These are phyloP conservation scores for Hymenotorrendiella dingleyae DNA, from an alignment of 2,329 filamentous ascomycete species.

Conservation along the genomic window DNA sequence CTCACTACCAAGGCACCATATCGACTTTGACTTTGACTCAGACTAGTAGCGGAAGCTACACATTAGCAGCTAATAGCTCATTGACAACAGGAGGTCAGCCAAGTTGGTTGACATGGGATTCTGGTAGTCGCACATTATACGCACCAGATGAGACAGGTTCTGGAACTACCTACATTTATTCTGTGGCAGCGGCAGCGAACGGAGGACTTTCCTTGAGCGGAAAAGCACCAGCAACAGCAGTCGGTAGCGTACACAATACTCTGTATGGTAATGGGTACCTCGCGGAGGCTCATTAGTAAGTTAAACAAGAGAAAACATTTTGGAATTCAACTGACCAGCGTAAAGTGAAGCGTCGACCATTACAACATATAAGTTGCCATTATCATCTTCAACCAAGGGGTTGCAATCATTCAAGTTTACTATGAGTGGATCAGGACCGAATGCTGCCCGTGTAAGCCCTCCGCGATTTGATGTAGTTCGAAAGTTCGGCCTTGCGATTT, in stretches of 20 bases:
- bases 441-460: conserved; percentile 17
- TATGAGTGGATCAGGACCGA: conserved; percentile 29
- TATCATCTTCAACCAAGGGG: not conserved
- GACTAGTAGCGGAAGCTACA: conserved; percentile 7
- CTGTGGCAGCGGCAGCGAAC: conserved; percentile 33
- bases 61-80: conserved; percentile 21
- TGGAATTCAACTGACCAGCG: conserved; percentile 5
- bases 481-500: not conserved
- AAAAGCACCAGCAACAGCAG: conserved; percentile 17
- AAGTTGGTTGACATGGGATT: conserved; percentile 41
- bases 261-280: conserved; percentile 21
- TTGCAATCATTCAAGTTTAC: conserved; percentile 37
- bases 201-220: conserved; percentile 34
- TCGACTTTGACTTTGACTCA: conserved; percentile 33
- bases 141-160: conserved; percentile 39
- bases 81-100: conserved; percentile 33
- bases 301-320: not conserved
- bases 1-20: conserved; percentile 40
- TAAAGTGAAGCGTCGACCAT: conserved; percentile 16
- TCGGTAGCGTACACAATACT: conserved; percentile 18
- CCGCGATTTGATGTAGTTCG: too few species aligned
- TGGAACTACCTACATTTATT: conserved; percentile 27
- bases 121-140: conserved; percentile 34
- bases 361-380: conserved; percentile 22
- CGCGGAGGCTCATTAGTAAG: conserved; percentile 23